These are phyloP conservation scores for Thelephora ganbajun DNA, from an alignment of 768 basidiomycete species.

Conservation along the genomic window DNA sequence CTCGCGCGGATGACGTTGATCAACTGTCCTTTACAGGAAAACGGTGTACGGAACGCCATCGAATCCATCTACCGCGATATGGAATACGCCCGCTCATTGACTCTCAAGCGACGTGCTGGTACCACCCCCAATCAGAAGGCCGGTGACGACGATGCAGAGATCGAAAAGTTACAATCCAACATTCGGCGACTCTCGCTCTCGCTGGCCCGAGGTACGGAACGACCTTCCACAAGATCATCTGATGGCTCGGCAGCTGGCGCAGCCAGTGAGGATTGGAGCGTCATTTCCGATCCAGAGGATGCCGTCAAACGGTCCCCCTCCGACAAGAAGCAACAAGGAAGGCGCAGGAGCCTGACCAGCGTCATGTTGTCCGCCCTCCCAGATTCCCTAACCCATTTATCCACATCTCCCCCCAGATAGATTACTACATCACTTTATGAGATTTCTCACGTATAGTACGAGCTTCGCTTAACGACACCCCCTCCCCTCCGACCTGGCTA, in stretches of 20 bases:
- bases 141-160: conserved; percentile 22
- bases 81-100: conserved; percentile 82
- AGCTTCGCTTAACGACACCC: no score
- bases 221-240: conserved; percentile 15
- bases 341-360: conserved; percentile 50
- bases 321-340: conserved; percentile 11
- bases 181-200: conserved; percentile 3
- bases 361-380: conserved; percentile 51
- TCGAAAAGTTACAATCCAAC: conserved; percentile 14
- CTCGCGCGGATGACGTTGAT: neutral
- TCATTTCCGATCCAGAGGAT: conserved; percentile 69
- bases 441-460: no score
- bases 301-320: conserved; percentile 27
- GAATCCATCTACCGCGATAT: conserved; percentile 94
- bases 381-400: conserved; percentile 30
- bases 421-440: conserved; percentile 3
- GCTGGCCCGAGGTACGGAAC: conserved; percentile 10
- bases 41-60: conserved; percentile 86
- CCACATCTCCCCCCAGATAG: conserved; percentile 19
- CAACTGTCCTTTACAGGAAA: conserved; percentile 42
- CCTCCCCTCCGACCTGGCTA: no score
- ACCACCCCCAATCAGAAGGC: conserved; percentile 10
- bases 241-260: conserved; percentile 42
- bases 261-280: conserved; percentile 78
- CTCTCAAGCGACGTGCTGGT: conserved; percentile 38